Conservation (phyloP, 2,329 filamentous ascomycete genomes). For the Pseudocercospora fijiensis region DNA sequence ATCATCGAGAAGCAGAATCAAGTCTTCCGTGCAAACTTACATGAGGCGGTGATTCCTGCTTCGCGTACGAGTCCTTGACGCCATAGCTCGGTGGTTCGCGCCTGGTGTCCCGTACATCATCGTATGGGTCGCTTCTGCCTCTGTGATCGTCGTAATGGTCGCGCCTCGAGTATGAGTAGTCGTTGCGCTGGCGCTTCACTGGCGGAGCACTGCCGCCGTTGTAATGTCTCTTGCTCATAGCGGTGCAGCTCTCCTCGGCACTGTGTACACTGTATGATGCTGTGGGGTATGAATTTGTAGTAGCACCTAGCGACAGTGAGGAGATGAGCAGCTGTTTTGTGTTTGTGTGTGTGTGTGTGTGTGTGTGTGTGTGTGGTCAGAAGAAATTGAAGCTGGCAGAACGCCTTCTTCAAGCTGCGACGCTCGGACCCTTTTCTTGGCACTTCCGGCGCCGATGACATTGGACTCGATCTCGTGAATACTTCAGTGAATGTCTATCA, state of each 20-base stretch:
- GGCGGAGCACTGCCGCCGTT: constrained; percentile 16
- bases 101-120: neutral
- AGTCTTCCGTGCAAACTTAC: neutral
- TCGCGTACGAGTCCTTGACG: neutral
- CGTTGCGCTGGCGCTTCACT: constrained; percentile 10
- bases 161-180: constrained; percentile 9
- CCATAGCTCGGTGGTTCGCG: neutral
- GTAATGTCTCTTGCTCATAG: constrained; percentile 24
- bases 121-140: neutral
- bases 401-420: neutral
- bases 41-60: neutral
- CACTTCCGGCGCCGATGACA: neutral
- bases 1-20: neutral
- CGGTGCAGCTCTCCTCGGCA: constrained; percentile 35
- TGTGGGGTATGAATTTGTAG: neutral
- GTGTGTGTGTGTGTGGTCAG: neutral
- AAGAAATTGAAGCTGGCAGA: constrained; percentile 1
- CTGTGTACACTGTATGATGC: constrained; percentile 19
- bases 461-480: constrained; percentile 2
- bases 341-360: no score
- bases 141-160: constrained; percentile 2
- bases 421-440: neutral
- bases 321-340: constrained; percentile 32
- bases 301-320: constrained; percentile 31
- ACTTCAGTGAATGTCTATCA: neutral